Conservation (phyloP, 495 filamentous ascomycete genomes). For the Ramalina intermedia region DNA sequence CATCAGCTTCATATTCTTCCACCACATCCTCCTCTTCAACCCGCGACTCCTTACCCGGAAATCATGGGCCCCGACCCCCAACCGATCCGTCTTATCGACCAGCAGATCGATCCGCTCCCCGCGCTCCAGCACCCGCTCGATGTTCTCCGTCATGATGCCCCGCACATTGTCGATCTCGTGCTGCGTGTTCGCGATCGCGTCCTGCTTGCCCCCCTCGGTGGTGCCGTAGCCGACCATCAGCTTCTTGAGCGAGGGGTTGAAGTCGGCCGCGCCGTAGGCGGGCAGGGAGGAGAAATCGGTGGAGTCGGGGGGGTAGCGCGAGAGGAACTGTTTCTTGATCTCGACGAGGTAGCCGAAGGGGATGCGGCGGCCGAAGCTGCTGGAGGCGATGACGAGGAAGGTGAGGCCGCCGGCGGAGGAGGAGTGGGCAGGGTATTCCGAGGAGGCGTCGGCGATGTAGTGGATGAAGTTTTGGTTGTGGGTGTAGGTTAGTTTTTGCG, state of each 20-base stretch:
- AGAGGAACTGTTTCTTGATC: conserved; percentile 76
- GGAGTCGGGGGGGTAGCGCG: conserved; percentile 48
- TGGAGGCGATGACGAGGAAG: conserved; percentile 44
- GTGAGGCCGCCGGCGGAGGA: conserved; percentile 16
- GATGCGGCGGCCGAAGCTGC: conserved; percentile 67
- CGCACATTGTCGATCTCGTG: conserved; percentile 84
- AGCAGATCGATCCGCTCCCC: conserved; percentile 91
- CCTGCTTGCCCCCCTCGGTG: conserved; percentile 54
- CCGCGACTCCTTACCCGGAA: conserved; percentile 76
- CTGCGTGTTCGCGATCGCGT: conserved; percentile 71
- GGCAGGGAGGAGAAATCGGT: conserved; percentile 67
- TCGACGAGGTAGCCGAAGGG: conserved; percentile 88
- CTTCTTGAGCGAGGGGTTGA: conserved; percentile 62
- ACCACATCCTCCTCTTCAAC: conserved; percentile 92
- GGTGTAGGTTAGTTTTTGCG: conserved; percentile 88
- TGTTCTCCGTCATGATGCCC: conserved; percentile 98
- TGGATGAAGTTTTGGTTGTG: conserved; percentile 85
- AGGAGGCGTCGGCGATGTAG: conserved; percentile 80
- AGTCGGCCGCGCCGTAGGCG: conserved; percentile 77
- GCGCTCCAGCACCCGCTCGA: conserved; percentile 85
- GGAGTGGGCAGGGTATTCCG: conserved; percentile 24
- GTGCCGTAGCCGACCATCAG: conserved; percentile 80
- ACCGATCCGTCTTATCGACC: conserved; percentile 90
- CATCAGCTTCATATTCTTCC: conserved; percentile 98
- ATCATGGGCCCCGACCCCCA: conserved; percentile 75